These are phyloP conservation scores for Leccinum aurantiacum DNA, from an alignment of 768 basidiomycete species.

Conservation along the genomic window DNA sequence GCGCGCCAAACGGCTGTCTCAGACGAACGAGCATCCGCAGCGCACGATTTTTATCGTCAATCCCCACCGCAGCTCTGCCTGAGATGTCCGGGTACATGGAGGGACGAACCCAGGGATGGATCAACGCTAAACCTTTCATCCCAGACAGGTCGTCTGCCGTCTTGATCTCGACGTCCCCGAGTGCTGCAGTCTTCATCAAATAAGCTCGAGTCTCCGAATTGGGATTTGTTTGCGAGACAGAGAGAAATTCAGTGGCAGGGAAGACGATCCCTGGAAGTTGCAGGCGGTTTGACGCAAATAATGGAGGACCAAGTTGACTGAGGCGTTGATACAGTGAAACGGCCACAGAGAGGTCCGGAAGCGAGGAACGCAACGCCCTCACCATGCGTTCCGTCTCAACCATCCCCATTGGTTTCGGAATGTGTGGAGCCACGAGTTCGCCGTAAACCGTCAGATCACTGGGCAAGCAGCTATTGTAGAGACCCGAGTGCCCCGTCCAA, in stretches of 20 bases:
- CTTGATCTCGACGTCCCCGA: neutral
- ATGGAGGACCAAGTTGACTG: neutral
- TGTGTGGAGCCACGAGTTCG: neutral
- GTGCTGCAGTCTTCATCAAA: neutral
- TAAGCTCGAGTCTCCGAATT: neutral
- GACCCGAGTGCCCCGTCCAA: neutral
- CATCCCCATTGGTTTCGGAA: neutral
- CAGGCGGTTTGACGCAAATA: neutral
- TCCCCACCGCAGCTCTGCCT: neutral
- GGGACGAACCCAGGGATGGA: neutral
- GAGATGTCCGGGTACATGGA: neutral
- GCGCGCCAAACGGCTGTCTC: neutral
- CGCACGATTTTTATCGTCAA: neutral
- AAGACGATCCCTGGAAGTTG: neutral
- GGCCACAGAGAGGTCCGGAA: neutral
- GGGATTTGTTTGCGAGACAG: neutral
- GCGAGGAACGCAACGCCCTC: neutral
- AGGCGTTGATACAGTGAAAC: neutral
- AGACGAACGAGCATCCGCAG: neutral
- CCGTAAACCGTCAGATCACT: neutral
- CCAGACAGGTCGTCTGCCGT: neutral
- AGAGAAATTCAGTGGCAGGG: neutral
- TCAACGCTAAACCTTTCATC: neutral
- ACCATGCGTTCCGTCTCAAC: neutral
- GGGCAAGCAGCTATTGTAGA: neutral